Conservation (phyloP, 1,139 yeast genomes). For the Pichia sp. region DNA sequence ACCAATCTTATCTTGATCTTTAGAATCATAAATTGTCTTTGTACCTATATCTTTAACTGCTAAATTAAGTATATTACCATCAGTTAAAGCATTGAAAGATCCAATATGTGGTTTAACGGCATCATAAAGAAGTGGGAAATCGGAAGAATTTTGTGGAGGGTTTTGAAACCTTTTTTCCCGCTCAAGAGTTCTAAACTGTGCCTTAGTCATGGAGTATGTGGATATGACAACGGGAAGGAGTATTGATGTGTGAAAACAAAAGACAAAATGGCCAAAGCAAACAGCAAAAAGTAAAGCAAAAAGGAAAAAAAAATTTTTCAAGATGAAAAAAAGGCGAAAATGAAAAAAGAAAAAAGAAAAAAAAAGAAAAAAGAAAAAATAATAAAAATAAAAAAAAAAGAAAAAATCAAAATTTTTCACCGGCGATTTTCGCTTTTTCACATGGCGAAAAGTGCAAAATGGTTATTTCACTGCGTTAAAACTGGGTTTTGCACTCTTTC, state of each 20-base stretch:
- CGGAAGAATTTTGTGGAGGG: constrained; percentile 83
- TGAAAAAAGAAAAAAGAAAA: background rate
- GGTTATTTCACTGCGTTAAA: too few species aligned
- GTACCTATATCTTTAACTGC: constrained; percentile 87
- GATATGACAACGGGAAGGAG: background rate
- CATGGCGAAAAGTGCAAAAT: too few species aligned
- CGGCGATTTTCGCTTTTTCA: too few species aligned
- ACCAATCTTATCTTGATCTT: constrained; percentile 63
- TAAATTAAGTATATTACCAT: constrained; percentile 78
- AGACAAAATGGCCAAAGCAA: too few species aligned
- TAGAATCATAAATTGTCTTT: constrained; percentile 77
- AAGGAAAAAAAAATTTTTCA: background rate
- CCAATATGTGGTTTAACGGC: constrained; percentile 96
- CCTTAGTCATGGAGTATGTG: constrained; percentile 36
- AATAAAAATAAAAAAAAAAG: background rate
- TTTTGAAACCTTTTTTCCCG: constrained; percentile 78
- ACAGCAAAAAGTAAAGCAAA: background rate
- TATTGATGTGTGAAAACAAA: background rate
- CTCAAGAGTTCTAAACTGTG: constrained; percentile 76
- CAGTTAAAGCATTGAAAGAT: constrained; percentile 90
- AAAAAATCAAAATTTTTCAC: background rate
- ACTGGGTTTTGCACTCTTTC: too few species aligned
- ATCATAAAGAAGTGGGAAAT: constrained; percentile 74
- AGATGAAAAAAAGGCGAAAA: background rate
- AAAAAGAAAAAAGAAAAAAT: background rate